These are phyloP conservation scores for Leishmania mexicana DNA, from an alignment of 208 protist species.

Conservation along the genomic window DNA sequence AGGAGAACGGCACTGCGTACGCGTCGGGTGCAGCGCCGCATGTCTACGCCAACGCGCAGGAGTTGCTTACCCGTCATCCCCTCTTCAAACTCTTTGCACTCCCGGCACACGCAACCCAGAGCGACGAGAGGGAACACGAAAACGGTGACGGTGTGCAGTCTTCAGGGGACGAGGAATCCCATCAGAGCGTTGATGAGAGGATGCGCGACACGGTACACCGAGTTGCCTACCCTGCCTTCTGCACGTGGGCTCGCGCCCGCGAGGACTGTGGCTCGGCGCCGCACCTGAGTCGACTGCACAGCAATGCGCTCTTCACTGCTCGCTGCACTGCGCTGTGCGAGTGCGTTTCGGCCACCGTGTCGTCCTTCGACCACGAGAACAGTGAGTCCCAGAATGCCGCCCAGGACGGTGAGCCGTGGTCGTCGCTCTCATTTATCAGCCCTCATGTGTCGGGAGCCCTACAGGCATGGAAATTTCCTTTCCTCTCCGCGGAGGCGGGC, in stretches of 20 bases:
- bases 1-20: neutral
- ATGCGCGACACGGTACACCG: conserved; percentile 60
- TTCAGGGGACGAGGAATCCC: neutral
- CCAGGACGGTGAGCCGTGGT: neutral
- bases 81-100: conserved; percentile 17
- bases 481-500: neutral
- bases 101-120: neutral
- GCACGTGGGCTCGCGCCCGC: conserved; percentile 23
- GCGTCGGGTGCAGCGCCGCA: neutral
- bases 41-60: conserved; percentile 24
- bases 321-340: conserved; percentile 30
- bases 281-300: conserved; percentile 48
- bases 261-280: conserved; percentile 47
- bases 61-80: conserved; percentile 30
- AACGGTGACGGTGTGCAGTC: neutral
- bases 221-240: conserved; percentile 59
- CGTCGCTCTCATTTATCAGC: neutral
- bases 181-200: conserved; percentile 12
- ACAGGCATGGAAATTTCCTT: conserved; percentile 7
- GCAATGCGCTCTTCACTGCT: conserved; percentile 65
- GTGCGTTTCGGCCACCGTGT: neutral
- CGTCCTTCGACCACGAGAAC: neutral
- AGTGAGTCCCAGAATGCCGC: neutral
- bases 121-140: neutral
- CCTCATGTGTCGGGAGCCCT: conserved; percentile 13